phyloP scores from a whole-genome alignment of 2,329 filamentous ascomycete genomes.

The Ascochyta fabae region DNA sequence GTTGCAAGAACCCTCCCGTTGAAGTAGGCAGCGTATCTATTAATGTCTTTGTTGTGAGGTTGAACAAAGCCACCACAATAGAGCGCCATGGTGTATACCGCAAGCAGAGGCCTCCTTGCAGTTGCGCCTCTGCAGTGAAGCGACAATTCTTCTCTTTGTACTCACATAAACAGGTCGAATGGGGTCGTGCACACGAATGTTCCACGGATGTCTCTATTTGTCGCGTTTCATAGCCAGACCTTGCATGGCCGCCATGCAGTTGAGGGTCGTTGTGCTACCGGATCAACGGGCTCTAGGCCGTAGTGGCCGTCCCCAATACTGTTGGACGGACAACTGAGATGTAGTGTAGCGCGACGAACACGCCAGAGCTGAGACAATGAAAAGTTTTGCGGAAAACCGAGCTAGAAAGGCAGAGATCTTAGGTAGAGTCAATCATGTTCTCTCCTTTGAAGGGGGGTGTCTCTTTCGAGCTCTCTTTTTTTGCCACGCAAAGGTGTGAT shows the following conservation, averaged over 20 bases:
- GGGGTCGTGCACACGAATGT: constrained; percentile 7
- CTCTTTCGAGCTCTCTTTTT: background rate
- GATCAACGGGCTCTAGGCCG: constrained; percentile 1
- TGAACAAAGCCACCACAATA: constrained; percentile 30
- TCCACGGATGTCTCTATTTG: constrained; percentile 7
- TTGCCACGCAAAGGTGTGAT: background rate
- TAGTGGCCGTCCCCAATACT: constrained; percentile 3
- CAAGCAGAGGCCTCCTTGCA: constrained; percentile 23
- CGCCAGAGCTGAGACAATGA: constrained; percentile 10
- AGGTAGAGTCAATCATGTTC: background rate
- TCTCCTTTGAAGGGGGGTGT: constrained; percentile 1
- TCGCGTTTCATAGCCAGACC: constrained; percentile 14
- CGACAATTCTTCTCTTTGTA: constrained; percentile 26
- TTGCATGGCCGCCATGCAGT: constrained; percentile 19
- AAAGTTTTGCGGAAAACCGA: background rate
- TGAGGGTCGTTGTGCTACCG: constrained; percentile 15
- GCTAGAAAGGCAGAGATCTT: background rate
- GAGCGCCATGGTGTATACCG: constrained; percentile 23
- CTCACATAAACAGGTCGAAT: constrained; percentile 10
- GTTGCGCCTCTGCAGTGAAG: constrained; percentile 18
- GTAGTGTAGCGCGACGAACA: constrained; percentile 5
- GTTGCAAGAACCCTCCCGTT: background rate
- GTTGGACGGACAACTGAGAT: constrained; percentile 16
- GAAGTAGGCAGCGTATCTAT: constrained; percentile 2
- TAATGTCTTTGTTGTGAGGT: constrained; percentile 27